Evolutionary conservation across 2,329 filamentous ascomycete genomes (phyloP), one percentile per base, ranked within the genome.

Genomic region (Botrytis galanthina): DNA sequence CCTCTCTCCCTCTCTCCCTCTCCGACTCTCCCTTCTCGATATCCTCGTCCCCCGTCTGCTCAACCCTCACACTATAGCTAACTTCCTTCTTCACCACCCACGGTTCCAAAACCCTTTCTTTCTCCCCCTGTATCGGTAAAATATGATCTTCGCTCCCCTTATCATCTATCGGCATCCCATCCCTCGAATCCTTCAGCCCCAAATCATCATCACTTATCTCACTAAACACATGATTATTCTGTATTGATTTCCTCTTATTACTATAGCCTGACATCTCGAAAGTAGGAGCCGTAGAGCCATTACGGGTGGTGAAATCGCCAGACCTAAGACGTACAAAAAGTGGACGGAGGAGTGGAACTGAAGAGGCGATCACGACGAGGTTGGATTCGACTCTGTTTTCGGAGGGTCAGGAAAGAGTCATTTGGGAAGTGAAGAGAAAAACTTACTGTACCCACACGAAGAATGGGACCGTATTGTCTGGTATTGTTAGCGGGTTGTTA

Each of bases 311-410:
- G 5, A 37, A 26, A 14, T 39, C 3, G 10, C 39, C 12, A 8
- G 60, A 39, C 54, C 42, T 66, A 29, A 48, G n/a, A 18, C 59
- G 48, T 3, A 66, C 67, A 62, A 76, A 75, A 35, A 77, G 71
- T 7, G 75, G 75, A 1, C 73, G 75, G 37, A 77, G 67, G 26
- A 77, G 74, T 20, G 75, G 75, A 8, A 76, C 69, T 9, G 75
- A 77, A n/a, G 73, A 73, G 14, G 75, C 75, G 71, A 75, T 76
- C 4, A 64, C 70, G n/a, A 77, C 75, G 44, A 77, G 71, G 32
- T 63, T 74, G 16, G 62, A 61, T 74, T 77, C 75, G 54, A 76
- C 72, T 54, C 74, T 76, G 35, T 7, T 32, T 59, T 57, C 46
- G 22, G 35, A 22, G 10, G n/a, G 35, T 74, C 44, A 75, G 72